Conservation (phyloP, 192 early-diverging fungal species). For the Podila epigama region DNA sequence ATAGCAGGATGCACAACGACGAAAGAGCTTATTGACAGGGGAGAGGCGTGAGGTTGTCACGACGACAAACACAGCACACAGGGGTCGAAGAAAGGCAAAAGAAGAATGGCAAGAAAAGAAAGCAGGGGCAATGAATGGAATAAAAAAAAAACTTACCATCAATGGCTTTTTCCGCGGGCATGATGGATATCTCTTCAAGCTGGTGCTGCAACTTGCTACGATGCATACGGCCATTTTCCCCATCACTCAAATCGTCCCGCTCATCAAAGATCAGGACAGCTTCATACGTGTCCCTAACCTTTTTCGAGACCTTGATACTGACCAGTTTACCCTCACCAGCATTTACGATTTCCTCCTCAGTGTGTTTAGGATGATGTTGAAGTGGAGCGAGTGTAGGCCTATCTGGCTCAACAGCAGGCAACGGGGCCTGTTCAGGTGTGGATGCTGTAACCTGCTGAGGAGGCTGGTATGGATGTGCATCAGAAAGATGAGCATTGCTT, state of each 20-base stretch:
- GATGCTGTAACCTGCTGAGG: no score
- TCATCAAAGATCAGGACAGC: conserved; percentile 40
- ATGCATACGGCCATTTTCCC: conserved; percentile 5
- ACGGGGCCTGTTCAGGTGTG: not conserved
- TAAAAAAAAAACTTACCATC: no score
- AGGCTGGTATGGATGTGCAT: not conserved
- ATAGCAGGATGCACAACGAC: no score
- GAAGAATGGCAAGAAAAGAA: no score
- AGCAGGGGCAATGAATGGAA: no score
- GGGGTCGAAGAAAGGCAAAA: no score
- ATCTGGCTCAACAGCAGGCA: not conserved
- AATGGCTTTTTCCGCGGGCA: not conserved
- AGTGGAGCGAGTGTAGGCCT: not conserved
- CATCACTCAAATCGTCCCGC: conserved; percentile 31
- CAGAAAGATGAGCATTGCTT: not conserved
- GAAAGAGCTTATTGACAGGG: no score
- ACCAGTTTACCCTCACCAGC: not conserved
- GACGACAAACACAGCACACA: no score
- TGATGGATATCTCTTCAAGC: conserved; percentile 10
- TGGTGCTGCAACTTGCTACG: not conserved
- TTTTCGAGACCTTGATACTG: not conserved
- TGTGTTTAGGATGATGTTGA: no score
- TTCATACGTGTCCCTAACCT: conserved; percentile 11
- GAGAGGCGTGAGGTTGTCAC: no score
- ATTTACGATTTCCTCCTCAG: not conserved